Conservation (phyloP, 805 yeast genomes). For the Isabelozyma gotoi region DNA sequence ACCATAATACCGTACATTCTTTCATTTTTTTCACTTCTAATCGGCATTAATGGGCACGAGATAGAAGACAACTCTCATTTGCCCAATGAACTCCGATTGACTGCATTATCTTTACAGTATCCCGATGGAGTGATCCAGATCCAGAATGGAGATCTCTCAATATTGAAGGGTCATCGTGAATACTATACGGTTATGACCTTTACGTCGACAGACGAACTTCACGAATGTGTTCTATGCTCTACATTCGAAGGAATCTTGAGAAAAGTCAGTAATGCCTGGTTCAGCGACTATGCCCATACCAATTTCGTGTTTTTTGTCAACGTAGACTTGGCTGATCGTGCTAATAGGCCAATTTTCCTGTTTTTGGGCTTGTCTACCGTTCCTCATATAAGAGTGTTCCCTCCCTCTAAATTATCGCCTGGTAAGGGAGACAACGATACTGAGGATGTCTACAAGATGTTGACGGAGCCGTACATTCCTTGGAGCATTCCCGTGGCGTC, state of each 20-base stretch:
- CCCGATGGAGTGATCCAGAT: conserved; percentile 43
- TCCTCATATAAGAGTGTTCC: conserved; percentile 70
- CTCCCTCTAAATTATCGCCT: conserved; percentile 40
- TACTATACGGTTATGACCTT: conserved; percentile 52
- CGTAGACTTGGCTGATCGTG: conserved; percentile 47
- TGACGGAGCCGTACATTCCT: conserved; percentile 28
- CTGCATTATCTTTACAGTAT: conserved; percentile 1
- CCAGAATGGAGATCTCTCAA: conserved; percentile 36
- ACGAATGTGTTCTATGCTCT: conserved; percentile 49
- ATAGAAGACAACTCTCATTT: not conserved
- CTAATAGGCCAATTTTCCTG: conserved; percentile 42
- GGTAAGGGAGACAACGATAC: conserved; percentile 21
- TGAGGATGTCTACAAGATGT: conserved; percentile 16
- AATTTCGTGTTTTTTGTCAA: conserved; percentile 45
- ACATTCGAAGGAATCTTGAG: conserved; percentile 41
- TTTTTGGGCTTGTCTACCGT: conserved; percentile 47
- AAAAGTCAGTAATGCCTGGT: conserved; percentile 44
- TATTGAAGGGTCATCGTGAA: conserved; percentile 50
- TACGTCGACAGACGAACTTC: conserved; percentile 46
- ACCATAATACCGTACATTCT: not conserved
- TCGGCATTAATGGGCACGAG: not conserved
- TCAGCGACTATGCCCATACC: conserved; percentile 40
- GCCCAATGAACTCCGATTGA: not conserved
- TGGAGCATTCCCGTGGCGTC: conserved; percentile 37
- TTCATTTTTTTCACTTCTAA: not conserved